These are phyloP conservation scores for Chytriomyces hyalinus DNA, from an alignment of 192 early-diverging fungal genomes.

Conservation along the genomic window DNA sequence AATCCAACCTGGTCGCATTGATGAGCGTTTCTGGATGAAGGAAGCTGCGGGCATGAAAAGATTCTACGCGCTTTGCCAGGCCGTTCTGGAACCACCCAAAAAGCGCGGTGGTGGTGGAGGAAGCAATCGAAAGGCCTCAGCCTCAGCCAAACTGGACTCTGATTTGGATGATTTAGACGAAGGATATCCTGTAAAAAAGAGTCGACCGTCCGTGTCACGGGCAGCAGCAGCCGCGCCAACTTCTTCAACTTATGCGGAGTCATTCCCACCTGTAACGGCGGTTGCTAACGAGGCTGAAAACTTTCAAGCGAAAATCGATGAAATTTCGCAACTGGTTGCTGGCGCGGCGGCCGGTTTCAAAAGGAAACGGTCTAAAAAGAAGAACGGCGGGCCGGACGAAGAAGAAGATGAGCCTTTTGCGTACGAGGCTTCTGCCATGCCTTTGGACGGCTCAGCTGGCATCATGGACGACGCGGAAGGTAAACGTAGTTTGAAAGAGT, in stretches of 20 bases:
- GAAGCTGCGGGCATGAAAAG: slow-evolving; percentile 53
- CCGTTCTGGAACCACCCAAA: slow-evolving; percentile 42
- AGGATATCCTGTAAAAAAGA: slow-evolving; percentile 8
- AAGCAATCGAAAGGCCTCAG: slow-evolving; percentile 9
- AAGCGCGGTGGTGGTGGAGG: slow-evolving; percentile 26
- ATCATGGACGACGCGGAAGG: background rate
- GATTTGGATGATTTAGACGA: slow-evolving; percentile 34
- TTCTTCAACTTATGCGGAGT: background rate
- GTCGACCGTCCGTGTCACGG: background rate
- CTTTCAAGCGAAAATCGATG: slow-evolving; percentile 24
- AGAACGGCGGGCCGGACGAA: slow-evolving; percentile 20
- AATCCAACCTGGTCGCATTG: slow-evolving; percentile 44
- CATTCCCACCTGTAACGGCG: background rate
- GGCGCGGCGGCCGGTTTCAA: background rate
- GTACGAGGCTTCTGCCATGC: background rate
- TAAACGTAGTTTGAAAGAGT: background rate
- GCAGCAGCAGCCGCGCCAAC: background rate
- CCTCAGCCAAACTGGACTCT: slow-evolving; percentile 25
- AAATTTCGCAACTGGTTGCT: slow-evolving; percentile 26
- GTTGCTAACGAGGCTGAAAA: slow-evolving; percentile 10
- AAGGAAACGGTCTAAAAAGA: slow-evolving; percentile 33
- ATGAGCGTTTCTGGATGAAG: slow-evolving; percentile 61
- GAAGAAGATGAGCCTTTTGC: slow-evolving; percentile 33
- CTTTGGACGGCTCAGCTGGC: no score
- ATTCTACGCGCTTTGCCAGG: slow-evolving; percentile 52